phyloP scores from a whole-genome alignment of 257 asterid genomes.

The Solanum appendiculatum region DNA sequence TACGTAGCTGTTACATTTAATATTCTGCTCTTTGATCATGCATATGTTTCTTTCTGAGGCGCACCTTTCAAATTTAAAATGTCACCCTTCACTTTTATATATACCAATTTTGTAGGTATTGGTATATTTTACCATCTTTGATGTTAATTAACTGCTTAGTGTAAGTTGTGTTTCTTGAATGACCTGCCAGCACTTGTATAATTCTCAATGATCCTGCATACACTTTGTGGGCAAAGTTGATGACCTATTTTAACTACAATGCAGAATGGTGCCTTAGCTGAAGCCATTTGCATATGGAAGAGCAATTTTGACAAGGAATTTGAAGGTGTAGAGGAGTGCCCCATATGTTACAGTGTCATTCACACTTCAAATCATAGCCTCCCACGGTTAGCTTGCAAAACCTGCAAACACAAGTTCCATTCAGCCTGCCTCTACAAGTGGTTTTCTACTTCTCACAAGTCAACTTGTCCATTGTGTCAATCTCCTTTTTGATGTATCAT shows the following conservation, averaged over 20 bases:
- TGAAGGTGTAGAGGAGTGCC: conserved; percentile 99
- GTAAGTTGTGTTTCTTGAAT: background rate
- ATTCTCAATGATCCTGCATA: background rate
- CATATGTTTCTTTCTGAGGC: background rate
- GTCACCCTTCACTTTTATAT: background rate
- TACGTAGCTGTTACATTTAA: background rate
- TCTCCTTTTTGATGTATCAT: conserved; percentile 66
- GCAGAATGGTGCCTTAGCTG: conserved; percentile 97
- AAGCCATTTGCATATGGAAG: conserved; percentile 92
- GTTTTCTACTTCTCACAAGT: conserved; percentile 99
- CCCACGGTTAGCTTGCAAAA: conserved; percentile 96
- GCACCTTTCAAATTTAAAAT: background rate
- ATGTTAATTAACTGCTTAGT: background rate
- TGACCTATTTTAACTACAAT: conserved; percentile 8
- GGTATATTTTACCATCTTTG: background rate
- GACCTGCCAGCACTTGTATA: background rate
- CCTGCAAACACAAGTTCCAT: conserved; percentile 98
- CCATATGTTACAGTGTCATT: conserved; percentile 93
- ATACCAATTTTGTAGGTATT: background rate
- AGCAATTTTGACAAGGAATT: conserved; percentile 95
- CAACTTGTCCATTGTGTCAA: conserved; percentile 96
- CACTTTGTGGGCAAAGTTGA: background rate
- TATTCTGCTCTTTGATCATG: background rate
- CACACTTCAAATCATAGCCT: conserved; percentile 88
- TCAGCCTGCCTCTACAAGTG: conserved; percentile 94